These are phyloP conservation scores for Starmerella sirachaensis DNA, from an alignment of 805 yeast species.

Conservation along the genomic window DNA sequence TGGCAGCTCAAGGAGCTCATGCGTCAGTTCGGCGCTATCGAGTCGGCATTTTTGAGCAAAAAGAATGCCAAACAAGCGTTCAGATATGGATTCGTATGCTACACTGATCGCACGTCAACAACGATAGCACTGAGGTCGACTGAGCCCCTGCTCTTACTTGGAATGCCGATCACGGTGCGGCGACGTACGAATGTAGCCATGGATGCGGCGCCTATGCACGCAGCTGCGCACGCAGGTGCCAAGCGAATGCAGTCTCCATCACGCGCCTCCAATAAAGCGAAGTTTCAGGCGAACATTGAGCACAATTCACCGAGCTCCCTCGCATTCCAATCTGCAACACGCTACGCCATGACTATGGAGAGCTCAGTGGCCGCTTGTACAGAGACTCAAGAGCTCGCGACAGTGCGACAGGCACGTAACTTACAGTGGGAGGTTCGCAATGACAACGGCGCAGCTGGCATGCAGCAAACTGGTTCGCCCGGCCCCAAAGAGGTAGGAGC, in stretches of 20 bases:
- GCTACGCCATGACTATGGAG: too few relatives aligned
- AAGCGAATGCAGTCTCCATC: constrained; percentile 1
- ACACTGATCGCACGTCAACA: background rate
- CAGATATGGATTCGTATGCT: constrained; percentile 4
- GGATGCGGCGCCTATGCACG: background rate
- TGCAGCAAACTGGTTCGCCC: too few relatives aligned
- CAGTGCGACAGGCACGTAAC: too few relatives aligned
- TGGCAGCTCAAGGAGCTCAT: constrained; percentile 1
- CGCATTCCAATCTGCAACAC: too few relatives aligned
- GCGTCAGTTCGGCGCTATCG: constrained; percentile 1
- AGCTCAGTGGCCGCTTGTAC: too few relatives aligned
- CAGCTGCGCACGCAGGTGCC: background rate
- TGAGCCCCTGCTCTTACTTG: background rate
- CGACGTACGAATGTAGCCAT: background rate
- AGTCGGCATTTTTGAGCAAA: constrained; percentile 1
- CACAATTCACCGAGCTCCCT: too few relatives aligned
- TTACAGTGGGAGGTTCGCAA: too few relatives aligned
- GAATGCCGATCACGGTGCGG: background rate
- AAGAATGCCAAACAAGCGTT: background rate
- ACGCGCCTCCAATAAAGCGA: background rate
- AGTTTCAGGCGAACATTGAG: constrained; percentile 3
- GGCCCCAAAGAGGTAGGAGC: background rate
- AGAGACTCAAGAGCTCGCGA: too few relatives aligned
- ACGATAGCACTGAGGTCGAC: background rate
- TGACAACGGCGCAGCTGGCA: too few relatives aligned